Base-by-base conservation (phyloP, 352 stramenopile species). In the Pythium aphanidermatum region DNA sequence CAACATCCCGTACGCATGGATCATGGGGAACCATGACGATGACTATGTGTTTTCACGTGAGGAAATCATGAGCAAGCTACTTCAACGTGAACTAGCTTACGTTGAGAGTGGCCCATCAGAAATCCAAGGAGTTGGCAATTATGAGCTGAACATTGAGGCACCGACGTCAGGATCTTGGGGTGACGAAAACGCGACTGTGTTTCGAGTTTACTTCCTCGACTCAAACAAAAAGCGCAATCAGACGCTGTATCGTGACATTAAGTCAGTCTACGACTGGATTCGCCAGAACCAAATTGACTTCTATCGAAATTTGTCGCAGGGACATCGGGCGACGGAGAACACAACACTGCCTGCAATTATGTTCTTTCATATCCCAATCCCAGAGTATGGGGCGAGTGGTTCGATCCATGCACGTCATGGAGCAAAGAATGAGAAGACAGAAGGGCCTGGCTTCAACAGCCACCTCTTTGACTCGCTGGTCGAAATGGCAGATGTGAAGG, bases 361-460 rank as follows among this genome's bases (percentile, higher is more conserved):
- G 70, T 85, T 85, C 47, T 79, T 82, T 55, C 70, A 85, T 47
- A 85, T 80, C 39, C 73, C 73, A 28, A 39, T 85, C 11, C 63
- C 62, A 12, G 68, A 83, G 45, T 85, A 74, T 30, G 30, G 45
- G 0, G 34, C 20, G 2, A 19, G 23, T 14, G 47, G 21, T 0
- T 34, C 48, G 27, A 14, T 32, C 13, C 21, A 42, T 2, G 25
- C 27, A 13, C 47, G 29, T 11, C 30, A 48, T 12, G 47, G 47
- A 4, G 38, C n/a, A 8, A 55, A 55, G 38, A n/a, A 47, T 21
- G 46, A 30, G 30, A 54, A 30, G 31, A 63, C 31, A 34, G 33
- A 41, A 24, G 48, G 65, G 14, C 63, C 67, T 30, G 55, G 56
- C 1, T 64, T 70, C 54, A 84, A 80, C 44, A 43, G 60, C 21